Evolutionary conservation across 2,329 filamentous ascomycete genomes (phyloP).

Genomic region (Pseudogymnoascus sp.): DNA sequence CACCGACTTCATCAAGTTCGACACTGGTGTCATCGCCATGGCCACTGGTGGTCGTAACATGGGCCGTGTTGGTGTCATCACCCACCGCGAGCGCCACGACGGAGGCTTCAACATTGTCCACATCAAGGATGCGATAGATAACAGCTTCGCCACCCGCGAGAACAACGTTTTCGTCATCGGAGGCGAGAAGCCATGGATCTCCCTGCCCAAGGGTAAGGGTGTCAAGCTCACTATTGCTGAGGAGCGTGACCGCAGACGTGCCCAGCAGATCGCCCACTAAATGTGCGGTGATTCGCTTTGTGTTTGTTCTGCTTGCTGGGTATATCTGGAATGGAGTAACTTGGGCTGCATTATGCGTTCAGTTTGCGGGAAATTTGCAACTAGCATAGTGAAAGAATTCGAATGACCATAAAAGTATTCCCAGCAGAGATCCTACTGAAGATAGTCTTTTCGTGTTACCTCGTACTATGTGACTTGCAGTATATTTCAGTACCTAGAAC

Average conservation of each 20-base stretch:
- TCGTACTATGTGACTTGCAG: background rate
- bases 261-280: constrained; percentile 35
- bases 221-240: constrained; percentile 99
- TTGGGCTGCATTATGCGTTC: constrained; percentile 22
- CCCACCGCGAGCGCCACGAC: constrained; percentile 99
- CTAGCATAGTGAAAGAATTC: constrained; percentile 27
- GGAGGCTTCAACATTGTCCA: constrained; percentile 99
- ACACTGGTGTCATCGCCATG: constrained; percentile 97
- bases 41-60: constrained; percentile 99
- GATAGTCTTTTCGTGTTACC: background rate
- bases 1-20: constrained; percentile 95
- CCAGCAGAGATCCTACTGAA: constrained; percentile 1
- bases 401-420: constrained; percentile 10
- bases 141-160: constrained; percentile 98
- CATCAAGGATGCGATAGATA: constrained; percentile 99
- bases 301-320: background rate
- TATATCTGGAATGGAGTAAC: constrained; percentile 25
- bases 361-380: constrained; percentile 22
- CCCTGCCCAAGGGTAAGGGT: constrained; percentile 99
- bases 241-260: constrained; percentile 96
- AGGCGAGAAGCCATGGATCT: constrained; percentile 98
- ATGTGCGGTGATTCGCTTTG: constrained; percentile 17
- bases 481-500: background rate
- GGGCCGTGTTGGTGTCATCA: constrained; percentile 99
- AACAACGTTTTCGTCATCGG: constrained; percentile 99